phyloP scores from a whole-genome alignment of 495 filamentous ascomycete species.

The Haplographium delicatum region DNA sequence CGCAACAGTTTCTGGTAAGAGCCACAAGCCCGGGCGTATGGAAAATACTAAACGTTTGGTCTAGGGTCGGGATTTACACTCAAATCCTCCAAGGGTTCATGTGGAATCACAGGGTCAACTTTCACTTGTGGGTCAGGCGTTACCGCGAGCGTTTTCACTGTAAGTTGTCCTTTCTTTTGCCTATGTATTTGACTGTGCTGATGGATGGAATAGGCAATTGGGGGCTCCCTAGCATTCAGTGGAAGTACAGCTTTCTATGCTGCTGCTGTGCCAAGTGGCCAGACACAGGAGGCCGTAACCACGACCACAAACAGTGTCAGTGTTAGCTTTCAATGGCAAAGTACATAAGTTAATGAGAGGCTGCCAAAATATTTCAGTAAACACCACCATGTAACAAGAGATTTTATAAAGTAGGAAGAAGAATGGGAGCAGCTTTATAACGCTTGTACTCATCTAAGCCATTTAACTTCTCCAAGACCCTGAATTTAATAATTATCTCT shows the following conservation, averaged over 20 bases:
- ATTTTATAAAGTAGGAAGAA: too few relatives aligned
- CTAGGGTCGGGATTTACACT: conserved; percentile 53
- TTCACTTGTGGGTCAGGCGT: conserved; percentile 48
- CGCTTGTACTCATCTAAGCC: too few relatives aligned
- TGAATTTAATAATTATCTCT: too few relatives aligned
- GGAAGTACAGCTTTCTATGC: conserved; percentile 53
- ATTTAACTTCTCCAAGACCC: too few relatives aligned
- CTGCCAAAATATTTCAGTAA: too few relatives aligned
- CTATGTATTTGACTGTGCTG: neutral
- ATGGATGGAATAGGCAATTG: conserved; percentile 16
- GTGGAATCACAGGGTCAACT: conserved; percentile 40
- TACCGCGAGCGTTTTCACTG: conserved; percentile 39
- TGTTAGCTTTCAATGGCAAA: conserved; percentile 32
- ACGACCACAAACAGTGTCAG: conserved; percentile 22
- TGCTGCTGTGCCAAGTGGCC: conserved; percentile 49
- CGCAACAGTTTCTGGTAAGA: conserved; percentile 41
- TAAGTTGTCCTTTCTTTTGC: conserved; percentile 26
- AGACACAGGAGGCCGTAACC: conserved; percentile 34
- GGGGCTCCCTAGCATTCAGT: conserved; percentile 42
- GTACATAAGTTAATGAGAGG: neutral
- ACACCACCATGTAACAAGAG: too few relatives aligned
- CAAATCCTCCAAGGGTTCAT: conserved; percentile 53
- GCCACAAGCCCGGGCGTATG: neutral
- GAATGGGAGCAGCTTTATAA: too few relatives aligned
- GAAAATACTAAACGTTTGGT: conserved; percentile 9